These are phyloP conservation scores for Moniliophthora roreri DNA, from an alignment of 1,284 basidiomycete genomes.

Conservation along the genomic window DNA sequence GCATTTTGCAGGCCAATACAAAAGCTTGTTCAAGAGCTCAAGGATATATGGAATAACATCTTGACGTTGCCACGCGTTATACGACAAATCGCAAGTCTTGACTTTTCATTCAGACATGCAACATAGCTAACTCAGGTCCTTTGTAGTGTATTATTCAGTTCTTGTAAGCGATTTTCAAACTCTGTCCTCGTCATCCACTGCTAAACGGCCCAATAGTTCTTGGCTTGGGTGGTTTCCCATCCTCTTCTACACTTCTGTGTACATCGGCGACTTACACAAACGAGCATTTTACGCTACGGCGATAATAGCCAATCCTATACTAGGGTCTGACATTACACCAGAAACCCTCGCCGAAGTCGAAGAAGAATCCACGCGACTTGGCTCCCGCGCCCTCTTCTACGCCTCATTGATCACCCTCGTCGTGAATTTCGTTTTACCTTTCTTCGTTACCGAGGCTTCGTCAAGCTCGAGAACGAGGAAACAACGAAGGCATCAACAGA, in stretches of 20 bases:
- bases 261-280: conserved; percentile 86
- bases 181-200: background rate
- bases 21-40: conserved; percentile 48
- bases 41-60: conserved; percentile 69
- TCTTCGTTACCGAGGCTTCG: conserved; percentile 51
- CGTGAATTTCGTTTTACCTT: conserved; percentile 73
- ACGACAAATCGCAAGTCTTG: conserved; percentile 67
- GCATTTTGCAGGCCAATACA: background rate
- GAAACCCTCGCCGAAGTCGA: conserved; percentile 42
- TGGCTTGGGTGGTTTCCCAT: conserved; percentile 90
- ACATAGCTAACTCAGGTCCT: background rate
- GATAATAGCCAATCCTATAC: background rate
- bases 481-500: conserved; percentile 12
- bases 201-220: conserved; percentile 42
- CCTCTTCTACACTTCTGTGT: conserved; percentile 85
- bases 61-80: conserved; percentile 74
- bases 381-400: conserved; percentile 81
- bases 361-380: conserved; percentile 76
- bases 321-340: conserved; percentile 21
- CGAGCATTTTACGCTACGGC: conserved; percentile 35
- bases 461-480: conserved; percentile 9
- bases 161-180: conserved; percentile 61
- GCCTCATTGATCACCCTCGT: conserved; percentile 71
- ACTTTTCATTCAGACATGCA: conserved; percentile 8
- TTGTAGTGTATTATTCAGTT: conserved; percentile 78